Evolutionary conservation across 176 grass and related monocot genomes (phyloP).

Genomic region (Pontederia paniculata): DNA sequence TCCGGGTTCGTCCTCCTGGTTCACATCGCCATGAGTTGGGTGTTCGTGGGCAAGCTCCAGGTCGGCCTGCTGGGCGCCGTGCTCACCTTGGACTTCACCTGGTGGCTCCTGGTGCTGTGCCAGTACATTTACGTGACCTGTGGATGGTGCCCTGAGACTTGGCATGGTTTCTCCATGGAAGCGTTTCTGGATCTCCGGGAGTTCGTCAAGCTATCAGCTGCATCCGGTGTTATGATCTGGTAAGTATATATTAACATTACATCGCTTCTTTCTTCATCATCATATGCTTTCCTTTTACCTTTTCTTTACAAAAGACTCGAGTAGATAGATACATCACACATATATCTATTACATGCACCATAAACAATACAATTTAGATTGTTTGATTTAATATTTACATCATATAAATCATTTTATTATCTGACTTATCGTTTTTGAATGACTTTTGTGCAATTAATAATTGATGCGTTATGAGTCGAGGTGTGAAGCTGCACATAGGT

Average conservation of each 20-base stretch:
- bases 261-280: too few species aligned
- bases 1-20: neutral
- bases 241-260: neutral
- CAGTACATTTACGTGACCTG: neutral
- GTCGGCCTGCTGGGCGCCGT: neutral
- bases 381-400: too few species aligned
- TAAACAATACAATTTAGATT: too few species aligned
- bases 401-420: too few species aligned
- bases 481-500: too few species aligned
- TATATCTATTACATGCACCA: too few species aligned
- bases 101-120: neutral
- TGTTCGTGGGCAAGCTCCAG: neutral
- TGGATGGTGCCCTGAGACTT: neutral
- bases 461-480: too few species aligned
- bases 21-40: neutral
- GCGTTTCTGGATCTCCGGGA: neutral
- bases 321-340: too few species aligned
- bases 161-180: neutral
- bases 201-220: neutral
- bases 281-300: too few species aligned
- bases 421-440: too few species aligned
- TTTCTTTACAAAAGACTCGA: too few species aligned
- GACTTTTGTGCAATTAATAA: too few species aligned
- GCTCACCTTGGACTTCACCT: neutral
- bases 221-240: neutral